Evolutionary conservation across 192 early-diverging fungal species (phyloP), one percentile per base, ranked within the genome.

Genomic region (Backusella luteola): DNA sequence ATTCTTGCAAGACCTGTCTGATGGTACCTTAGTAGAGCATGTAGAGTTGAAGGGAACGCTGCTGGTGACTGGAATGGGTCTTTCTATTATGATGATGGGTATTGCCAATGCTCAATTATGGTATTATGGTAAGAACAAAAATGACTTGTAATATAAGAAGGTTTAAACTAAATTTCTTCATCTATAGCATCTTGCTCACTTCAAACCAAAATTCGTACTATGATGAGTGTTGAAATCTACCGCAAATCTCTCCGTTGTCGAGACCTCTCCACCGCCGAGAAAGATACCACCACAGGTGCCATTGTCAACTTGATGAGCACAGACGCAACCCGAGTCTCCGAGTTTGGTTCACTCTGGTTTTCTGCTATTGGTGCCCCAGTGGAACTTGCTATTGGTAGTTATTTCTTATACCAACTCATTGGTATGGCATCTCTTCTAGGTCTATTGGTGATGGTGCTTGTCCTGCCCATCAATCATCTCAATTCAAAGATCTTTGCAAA

Each of bases 391-490:
- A 79, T 95, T 11, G 93, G 93, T 15, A 76, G 91, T 14, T 85
- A 84, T 76, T 83, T 90, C 69, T 81, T 98, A 38, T 91, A 96
- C 81, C 84, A 85, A 59, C 82, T 98, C 34, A 84, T 98, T 52
- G 97, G 97, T 34, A 84, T 85, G 44, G 87, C 94, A 3, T 94
- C 91, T 15, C 77, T 96, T 14, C 87, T 93, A 23, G 95, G 94
- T 4, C 77, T 98, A 15, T 76, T 86, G 0, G 82, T 93, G 11
- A 85, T 94, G n/a, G 44, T 85, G 0, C 9, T 86, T 6, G 71
- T 81, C 6, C 36, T 87, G 19, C 87, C 87, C 1, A 66, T 79
- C 26, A 84, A 82, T 49, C 84, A 85, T 67, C 66, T 66, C 49
- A 73, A 74, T n/a, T 59, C 84, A 6, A 83, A 81, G 36, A n/a